Base-by-base conservation (phyloP, 75 land plant genomes). In the Pinus albicaulis region DNA sequence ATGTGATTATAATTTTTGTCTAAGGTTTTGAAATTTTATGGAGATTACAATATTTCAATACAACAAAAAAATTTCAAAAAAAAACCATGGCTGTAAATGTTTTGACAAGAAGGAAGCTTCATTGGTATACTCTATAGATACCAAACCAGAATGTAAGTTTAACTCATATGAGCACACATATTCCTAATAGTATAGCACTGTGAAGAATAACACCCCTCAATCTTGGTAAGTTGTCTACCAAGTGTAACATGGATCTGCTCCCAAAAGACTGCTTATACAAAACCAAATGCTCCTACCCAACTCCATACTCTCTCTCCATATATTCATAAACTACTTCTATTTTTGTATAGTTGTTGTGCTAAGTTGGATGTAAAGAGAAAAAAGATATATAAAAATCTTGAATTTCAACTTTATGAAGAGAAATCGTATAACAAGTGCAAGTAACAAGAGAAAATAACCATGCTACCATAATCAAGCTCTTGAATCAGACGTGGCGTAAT, bases 261-360 rank as follows among this genome's bases (percentile, higher is more conserved):
- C 96, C 96, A 76, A 93, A 95, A 55, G 95, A 94, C 71, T 92
- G 97, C 31, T 95, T 95, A 80, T 92, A 94, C 17, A 94, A 76
- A 65, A 94, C 89, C 55, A 94, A 34, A 76, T 92, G 79, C 71
- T 94, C 95, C 74, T 90, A 92, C 90, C 93, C 83, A 60, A 87
- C 74, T 59, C 92, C 93, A 74, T 93, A 93, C 69, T 89, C 86
- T 22, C 78, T 86, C 75, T 91, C 80, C 76, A 93, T 77, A 66
- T 92, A 91, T 34, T 87, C 71, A 62, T 93, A 93, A 8, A 93
- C 92, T 26, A 93, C 96, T 76, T 93, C 96, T 74, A 93, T 91
- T 76, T 93, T 93, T 56, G 93, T 88, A 76, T 93, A 93, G 17
- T 93, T 93, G 76, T 93, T 86, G 31, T 78, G 70, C 83, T 93